Conservation (phyloP, 2,329 filamentous ascomycete species). For the Aspergillus sp. region DNA sequence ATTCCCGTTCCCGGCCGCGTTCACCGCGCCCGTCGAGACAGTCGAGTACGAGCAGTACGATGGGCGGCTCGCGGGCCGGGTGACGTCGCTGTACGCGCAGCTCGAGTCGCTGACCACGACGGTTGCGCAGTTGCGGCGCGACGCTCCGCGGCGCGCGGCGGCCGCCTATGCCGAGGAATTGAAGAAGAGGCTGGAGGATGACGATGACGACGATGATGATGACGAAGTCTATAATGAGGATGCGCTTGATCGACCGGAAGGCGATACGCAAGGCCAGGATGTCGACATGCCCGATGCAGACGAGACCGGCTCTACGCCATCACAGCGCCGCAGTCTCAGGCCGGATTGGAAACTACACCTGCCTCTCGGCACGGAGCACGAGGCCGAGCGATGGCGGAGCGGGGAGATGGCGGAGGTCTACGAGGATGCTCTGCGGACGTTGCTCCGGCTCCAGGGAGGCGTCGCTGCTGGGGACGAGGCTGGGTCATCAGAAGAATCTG, state of each 20-base stretch:
- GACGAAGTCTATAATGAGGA: constrained; percentile 56
- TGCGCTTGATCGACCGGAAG: neutral
- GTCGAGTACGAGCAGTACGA: constrained; percentile 50
- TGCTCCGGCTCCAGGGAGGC: constrained; percentile 40
- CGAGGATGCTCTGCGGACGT: constrained; percentile 37
- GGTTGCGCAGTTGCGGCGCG: constrained; percentile 46
- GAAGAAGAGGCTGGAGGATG: constrained; percentile 32
- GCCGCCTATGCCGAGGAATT: constrained; percentile 37
- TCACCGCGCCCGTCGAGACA: constrained; percentile 39
- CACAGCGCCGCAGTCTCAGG: constrained; percentile 10
- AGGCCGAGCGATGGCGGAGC: constrained; percentile 38
- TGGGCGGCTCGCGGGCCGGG: constrained; percentile 39
- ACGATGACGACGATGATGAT: constrained; percentile 53
- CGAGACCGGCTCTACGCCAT: neutral
- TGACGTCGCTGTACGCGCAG: constrained; percentile 47
- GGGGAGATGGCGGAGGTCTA: constrained; percentile 45
- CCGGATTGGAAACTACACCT: constrained; percentile 31
- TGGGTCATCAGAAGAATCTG: constrained; percentile 19
- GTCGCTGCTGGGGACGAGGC: constrained; percentile 17
- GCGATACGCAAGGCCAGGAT: constrained; percentile 1
- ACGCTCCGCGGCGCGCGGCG: constrained; percentile 44
- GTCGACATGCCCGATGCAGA: constrained; percentile 19
- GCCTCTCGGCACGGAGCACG: constrained; percentile 32
- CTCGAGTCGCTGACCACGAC: constrained; percentile 48
- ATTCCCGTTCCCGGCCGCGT: constrained; percentile 31